Evolutionary conservation across 139 green algal species (phyloP), one percentile per base, ranked within the genome.

Genomic region (Gonium pectorale): DNA sequence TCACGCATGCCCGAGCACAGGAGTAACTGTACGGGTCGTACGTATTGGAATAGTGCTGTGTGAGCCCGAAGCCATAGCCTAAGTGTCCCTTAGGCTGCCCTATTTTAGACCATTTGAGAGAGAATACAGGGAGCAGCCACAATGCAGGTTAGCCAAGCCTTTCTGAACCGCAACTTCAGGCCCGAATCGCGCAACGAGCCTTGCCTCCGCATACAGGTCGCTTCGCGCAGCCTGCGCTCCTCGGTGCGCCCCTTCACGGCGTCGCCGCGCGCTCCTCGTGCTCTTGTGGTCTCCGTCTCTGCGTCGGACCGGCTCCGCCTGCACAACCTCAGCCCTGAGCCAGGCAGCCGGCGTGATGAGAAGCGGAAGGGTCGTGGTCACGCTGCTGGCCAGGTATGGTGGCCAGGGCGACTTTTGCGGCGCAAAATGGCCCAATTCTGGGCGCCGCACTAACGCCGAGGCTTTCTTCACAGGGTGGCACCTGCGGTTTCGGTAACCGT

Each of bases 351-450:
- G 43, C 90, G 87, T 40, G 83, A 88, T 51, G 86, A 95, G 78
- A 97, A 92, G 86, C 92, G 97, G 43, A 99, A 98, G 88, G 97
- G 97, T 60, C 94, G 97, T 87, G 97, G 97, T 81, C 93, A 98
- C 88, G 96, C 89, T 75, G 95, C 96, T 27, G 95, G 96, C 29
- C 97, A 99, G 95, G 95, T 97, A 60, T 33, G 88, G 44, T 22
- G n/a, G n/a, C n/a, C n/a, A n/a, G n/a, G n/a, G 7, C 52, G 2
- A 60, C 26, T 37, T 75, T 87, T 87, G 69, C 69, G 67, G 64
- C 69, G 69, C 59, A n/a, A 29, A 81, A 46, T 2, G 40, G 38
- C n/a, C n/a, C n/a, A n/a, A n/a, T n/a, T n/a, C n/a, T n/a, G n/a
- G n/a, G n/a, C n/a, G n/a, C n/a, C n/a, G n/a, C n/a, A n/a, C n/a